phyloP scores from a whole-genome alignment of 2,329 filamentous ascomycete species.

The Exophiala xenobiotica region DNA sequence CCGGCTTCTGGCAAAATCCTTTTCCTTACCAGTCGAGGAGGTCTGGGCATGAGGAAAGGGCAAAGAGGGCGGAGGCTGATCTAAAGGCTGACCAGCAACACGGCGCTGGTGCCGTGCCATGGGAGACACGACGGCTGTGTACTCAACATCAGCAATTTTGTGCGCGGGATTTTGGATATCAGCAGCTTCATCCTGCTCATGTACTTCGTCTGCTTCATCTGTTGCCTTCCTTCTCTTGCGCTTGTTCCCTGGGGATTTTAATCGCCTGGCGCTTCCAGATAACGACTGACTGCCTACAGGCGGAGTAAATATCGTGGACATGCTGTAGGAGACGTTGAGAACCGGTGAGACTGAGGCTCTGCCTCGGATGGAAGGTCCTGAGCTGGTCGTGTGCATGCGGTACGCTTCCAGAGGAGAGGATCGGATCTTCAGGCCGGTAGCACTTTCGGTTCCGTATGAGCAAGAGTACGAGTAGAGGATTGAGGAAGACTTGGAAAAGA shows the following conservation, averaged over 20 bases:
- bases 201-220: conserved; percentile 7
- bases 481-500: not conserved
- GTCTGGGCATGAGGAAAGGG: conserved; percentile 42
- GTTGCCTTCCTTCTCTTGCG: conserved; percentile 31
- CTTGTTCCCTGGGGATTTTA: conserved; percentile 4
- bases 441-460: too few relatives aligned
- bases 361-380: too few relatives aligned
- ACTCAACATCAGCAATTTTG: conserved; percentile 15
- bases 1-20: not conserved
- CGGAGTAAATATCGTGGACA: conserved; percentile 6
- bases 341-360: too few relatives aligned
- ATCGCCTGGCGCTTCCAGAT: not conserved
- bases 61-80: conserved; percentile 40
- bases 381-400: not conserved
- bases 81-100: conserved; percentile 41
- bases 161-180: conserved; percentile 1
- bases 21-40: conserved; percentile 28
- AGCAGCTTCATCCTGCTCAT: conserved; percentile 4
- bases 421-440: not conserved
- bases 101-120: conserved; percentile 45
- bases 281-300: conserved; percentile 2
- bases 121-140: conserved; percentile 36
- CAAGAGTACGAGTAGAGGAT: not conserved
- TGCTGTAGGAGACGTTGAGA: too few relatives aligned
- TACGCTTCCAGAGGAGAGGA: not conserved